A percentile compares a stretch with the other conserved stretches of the same genome.
These are phyloP conservation scores for Colletotrichum simmondsii DNA, from an alignment of 2,329 filamentous ascomycete genomes.

Conservation along the genomic window DNA sequence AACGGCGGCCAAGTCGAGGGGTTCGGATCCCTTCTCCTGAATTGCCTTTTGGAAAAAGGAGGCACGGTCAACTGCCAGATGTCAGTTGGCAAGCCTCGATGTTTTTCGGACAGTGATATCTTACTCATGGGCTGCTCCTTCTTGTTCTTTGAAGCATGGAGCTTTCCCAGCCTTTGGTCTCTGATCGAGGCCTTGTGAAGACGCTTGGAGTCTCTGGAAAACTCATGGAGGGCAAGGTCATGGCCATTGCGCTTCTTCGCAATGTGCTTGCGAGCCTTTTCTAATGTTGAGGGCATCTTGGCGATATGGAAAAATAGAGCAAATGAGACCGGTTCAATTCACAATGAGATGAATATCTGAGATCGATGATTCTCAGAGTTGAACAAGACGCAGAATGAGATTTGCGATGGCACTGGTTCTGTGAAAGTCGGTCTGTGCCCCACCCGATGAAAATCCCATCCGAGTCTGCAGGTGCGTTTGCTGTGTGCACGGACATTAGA, in stretches of 20 bases:
- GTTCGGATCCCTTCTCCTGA: conserved; percentile 59
- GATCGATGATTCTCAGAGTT: neutral
- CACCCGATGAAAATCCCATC: conserved; percentile 33
- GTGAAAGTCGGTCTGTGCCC: conserved; percentile 22
- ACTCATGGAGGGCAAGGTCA: conserved; percentile 82
- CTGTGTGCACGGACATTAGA: neutral
- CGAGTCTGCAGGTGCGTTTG: neutral
- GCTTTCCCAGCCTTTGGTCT: conserved; percentile 83
- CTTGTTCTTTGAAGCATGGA: conserved; percentile 76
- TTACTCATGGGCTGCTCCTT: conserved; percentile 79
- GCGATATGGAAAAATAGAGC: neutral
- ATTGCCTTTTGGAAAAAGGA: conserved; percentile 77
- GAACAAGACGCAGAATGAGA: conserved; percentile 11
- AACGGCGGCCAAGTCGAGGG: conserved; percentile 66
- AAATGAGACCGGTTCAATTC: neutral
- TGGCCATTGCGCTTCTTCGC: conserved; percentile 84
- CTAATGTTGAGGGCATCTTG: conserved; percentile 80
- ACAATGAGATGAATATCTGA: conserved; percentile 1
- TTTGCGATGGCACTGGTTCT: conserved; percentile 3
- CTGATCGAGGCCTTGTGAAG: conserved; percentile 82
- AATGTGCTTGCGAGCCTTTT: conserved; percentile 90
- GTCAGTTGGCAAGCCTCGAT: neutral
- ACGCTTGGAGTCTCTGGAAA: conserved; percentile 86
- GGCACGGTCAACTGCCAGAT: conserved; percentile 47
- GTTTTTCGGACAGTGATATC: conserved; percentile 35